phyloP scores from a whole-genome alignment of 2,329 filamentous ascomycete species.

The Paraconiothyrium sp. region DNA sequence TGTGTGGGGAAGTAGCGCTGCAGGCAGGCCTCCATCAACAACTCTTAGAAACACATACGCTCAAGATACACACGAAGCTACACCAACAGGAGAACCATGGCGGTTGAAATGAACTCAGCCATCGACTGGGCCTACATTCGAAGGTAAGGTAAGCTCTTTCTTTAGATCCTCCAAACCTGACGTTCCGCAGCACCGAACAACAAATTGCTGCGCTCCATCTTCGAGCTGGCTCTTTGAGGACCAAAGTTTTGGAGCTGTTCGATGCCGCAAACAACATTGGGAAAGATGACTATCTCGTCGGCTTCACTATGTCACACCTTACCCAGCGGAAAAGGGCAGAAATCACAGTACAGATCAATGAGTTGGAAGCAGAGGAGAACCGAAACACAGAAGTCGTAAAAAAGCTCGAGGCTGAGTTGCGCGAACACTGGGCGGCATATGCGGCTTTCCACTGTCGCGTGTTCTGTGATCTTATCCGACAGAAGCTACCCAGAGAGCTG shows the following conservation, averaged over 20 bases:
- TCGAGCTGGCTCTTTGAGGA: neutral
- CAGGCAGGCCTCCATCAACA: no score
- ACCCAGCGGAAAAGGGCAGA: neutral
- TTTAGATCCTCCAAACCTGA: neutral
- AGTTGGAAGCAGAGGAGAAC: neutral
- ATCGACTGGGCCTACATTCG: conserved; percentile 10
- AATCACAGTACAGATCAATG: neutral
- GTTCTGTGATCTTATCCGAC: conserved; percentile 1
- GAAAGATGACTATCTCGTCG: neutral
- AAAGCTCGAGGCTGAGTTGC: conserved; percentile 5
- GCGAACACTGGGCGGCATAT: neutral
- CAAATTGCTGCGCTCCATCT: neutral
- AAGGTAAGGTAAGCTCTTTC: neutral
- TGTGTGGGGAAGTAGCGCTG: no score
- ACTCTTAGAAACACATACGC: no score
- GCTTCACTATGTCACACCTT: neutral
- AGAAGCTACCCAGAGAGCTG: conserved; percentile 5
- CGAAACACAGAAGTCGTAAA: neutral
- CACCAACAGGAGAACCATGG: neutral
- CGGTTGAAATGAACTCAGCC: neutral
- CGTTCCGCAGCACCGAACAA: neutral
- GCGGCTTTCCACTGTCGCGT: conserved; percentile 1
- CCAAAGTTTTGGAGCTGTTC: neutral
- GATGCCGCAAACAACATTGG: conserved; percentile 7
- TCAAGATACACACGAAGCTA: no score